Percentiles rank a stretch among this genome's conserved stretches.
Evolutionary conservation across 306 rosid genomes (phyloP).

Genomic region (Sicyos baderoa): DNA sequence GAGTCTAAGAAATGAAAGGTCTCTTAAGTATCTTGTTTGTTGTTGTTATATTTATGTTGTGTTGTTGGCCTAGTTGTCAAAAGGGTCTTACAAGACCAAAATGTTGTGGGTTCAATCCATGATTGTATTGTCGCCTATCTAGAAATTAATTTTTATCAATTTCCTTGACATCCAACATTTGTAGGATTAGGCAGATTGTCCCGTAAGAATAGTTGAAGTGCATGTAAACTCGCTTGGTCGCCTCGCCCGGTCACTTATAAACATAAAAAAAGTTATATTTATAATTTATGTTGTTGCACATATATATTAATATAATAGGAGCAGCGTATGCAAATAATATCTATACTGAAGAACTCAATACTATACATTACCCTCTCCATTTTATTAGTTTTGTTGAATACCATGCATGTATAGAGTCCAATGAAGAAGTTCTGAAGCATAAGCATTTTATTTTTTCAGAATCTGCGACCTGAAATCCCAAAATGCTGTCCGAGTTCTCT

Average conservation of each 20-base stretch:
- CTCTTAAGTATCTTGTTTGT: neutral
- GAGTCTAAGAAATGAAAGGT: conserved; percentile 1
- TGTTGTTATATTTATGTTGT: neutral
- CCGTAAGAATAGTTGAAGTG: no score
- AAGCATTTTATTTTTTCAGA: conserved; percentile 31
- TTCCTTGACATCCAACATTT: no score
- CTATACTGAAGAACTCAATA: neutral
- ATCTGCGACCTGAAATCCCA: conserved; percentile 53
- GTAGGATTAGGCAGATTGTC: no score
- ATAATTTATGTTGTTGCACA: neutral
- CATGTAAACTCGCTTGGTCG: no score
- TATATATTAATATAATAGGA: neutral
- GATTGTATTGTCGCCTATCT: no score
- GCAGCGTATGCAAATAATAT: neutral
- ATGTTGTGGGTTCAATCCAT: no score
- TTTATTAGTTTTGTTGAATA: neutral
- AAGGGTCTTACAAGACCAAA: no score
- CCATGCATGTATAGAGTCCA: neutral
- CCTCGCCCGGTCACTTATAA: no score
- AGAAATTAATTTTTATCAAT: no score
- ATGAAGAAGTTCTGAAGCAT: conserved; percentile 5
- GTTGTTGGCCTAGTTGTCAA: no score
- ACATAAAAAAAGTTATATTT: no score
- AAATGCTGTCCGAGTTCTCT: conserved; percentile 56
- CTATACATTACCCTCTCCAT: neutral